Conservation (phyloP, 441 rosid species). For the Jatropha multifida region DNA sequence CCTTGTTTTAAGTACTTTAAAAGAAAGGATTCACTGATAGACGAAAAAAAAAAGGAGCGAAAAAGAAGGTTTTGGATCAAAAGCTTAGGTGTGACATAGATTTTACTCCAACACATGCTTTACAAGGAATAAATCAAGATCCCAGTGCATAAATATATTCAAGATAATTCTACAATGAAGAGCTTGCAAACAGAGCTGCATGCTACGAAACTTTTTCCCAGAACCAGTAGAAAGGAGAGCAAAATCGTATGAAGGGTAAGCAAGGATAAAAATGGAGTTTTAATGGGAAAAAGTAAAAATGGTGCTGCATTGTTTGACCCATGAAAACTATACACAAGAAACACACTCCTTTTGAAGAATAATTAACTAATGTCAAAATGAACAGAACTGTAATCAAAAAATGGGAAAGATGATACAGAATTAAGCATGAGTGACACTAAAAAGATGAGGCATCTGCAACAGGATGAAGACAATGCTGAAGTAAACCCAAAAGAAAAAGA, state of each 20-base stretch:
- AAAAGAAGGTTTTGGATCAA: neutral
- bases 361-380: neutral
- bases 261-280: too few species aligned
- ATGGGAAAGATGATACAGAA: neutral
- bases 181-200: neutral
- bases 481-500: neutral
- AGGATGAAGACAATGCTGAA: neutral
- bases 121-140: neutral
- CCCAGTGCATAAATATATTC: neutral
- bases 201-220: neutral
- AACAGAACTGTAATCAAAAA: neutral
- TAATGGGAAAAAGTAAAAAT: too few species aligned
- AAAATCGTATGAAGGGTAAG: too few species aligned
- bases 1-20: too few species aligned
- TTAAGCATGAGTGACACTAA: neutral
- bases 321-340: neutral
- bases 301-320: neutral
- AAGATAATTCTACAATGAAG: neutral
- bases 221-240: neutral
- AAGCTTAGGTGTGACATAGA: neutral
- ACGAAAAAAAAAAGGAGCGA: neutral
- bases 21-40: too few species aligned
- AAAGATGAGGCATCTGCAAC: neutral
- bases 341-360: neutral
- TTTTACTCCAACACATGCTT: neutral